Percentiles rank a stretch among this genome's conserved stretches.
Evolutionary conservation across 2,329 filamentous ascomycete species (phyloP).

Genomic region (Aspergillus terreus): DNA sequence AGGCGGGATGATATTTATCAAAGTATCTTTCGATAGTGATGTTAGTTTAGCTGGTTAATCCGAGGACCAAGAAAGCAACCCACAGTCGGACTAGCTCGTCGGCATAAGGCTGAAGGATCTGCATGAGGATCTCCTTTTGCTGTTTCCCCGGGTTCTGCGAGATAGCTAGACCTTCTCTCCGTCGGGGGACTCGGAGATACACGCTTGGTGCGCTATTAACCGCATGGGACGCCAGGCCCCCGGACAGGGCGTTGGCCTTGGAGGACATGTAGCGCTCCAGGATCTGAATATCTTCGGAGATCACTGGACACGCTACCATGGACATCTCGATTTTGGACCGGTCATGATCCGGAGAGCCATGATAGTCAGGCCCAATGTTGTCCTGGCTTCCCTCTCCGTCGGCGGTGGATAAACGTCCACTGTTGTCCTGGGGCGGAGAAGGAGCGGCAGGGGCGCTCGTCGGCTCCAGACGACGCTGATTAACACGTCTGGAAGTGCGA

Average conservation of each 20-base stretch:
- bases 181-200: constrained; percentile 7
- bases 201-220: constrained; percentile 3
- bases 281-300: constrained; percentile 12
- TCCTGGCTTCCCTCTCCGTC: constrained; percentile 3
- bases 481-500: neutral
- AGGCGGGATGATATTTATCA: constrained; percentile 46
- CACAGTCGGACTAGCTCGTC: constrained; percentile 41
- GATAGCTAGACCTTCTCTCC: constrained; percentile 10
- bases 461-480: neutral
- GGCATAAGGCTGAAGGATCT: constrained; percentile 35
- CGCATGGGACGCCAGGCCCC: neutral
- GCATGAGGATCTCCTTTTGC: constrained; percentile 44
- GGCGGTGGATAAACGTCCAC: neutral
- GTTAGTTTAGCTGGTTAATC: too few species aligned
- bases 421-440: neutral
- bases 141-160: constrained; percentile 14
- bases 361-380: constrained; percentile 5
- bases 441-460: neutral
- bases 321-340: constrained; percentile 5
- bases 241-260: constrained; percentile 3
- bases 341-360: constrained; percentile 6
- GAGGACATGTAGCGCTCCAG: constrained; percentile 14
- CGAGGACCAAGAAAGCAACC: constrained; percentile 16
- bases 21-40: constrained; percentile 37
- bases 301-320: constrained; percentile 10